Conservation (phyloP, 306 rosid genomes). For the Sindora glabra region DNA sequence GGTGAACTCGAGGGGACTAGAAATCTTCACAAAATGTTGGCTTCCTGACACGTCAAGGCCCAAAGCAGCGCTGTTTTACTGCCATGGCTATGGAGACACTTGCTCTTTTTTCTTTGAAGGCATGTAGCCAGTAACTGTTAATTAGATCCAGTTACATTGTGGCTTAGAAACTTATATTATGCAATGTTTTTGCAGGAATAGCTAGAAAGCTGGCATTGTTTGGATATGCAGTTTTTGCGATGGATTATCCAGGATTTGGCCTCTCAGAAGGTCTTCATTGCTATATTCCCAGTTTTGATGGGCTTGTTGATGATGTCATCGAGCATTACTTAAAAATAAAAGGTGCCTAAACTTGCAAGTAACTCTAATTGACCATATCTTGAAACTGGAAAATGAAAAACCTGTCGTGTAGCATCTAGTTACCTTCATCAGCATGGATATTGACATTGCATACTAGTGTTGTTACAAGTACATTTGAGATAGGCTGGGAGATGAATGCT, state of each 20-base stretch:
- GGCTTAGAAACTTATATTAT: slow-evolving; percentile 2
- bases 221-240: slow-evolving; percentile 82
- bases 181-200: slow-evolving; percentile 48
- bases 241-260: slow-evolving; percentile 97
- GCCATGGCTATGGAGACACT: slow-evolving; percentile 96
- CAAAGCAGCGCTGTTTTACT: slow-evolving; percentile 66
- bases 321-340: slow-evolving; percentile 73
- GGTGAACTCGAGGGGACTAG: slow-evolving; percentile 60
- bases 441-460: neutral
- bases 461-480: neutral
- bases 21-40: slow-evolving; percentile 85
- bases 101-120: slow-evolving; percentile 97
- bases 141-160: neutral
- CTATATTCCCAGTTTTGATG: slow-evolving; percentile 60
- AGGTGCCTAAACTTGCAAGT: slow-evolving; percentile 31
- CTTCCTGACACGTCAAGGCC: slow-evolving; percentile 53
- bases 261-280: slow-evolving; percentile 94
- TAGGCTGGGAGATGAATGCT: neutral
- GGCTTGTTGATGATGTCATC: slow-evolving; percentile 66
- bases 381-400: neutral
- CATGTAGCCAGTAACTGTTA: slow-evolving; percentile 26
- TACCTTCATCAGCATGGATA: neutral
- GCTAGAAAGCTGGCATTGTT: slow-evolving; percentile 70
- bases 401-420: neutral
- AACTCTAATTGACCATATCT: neutral